Percentiles rank a stretch among this genome's conserved stretches.
Conservation (phyloP, 495 filamentous ascomycete species). For the Aspergillus sclerotiicarbonarius region DNA sequence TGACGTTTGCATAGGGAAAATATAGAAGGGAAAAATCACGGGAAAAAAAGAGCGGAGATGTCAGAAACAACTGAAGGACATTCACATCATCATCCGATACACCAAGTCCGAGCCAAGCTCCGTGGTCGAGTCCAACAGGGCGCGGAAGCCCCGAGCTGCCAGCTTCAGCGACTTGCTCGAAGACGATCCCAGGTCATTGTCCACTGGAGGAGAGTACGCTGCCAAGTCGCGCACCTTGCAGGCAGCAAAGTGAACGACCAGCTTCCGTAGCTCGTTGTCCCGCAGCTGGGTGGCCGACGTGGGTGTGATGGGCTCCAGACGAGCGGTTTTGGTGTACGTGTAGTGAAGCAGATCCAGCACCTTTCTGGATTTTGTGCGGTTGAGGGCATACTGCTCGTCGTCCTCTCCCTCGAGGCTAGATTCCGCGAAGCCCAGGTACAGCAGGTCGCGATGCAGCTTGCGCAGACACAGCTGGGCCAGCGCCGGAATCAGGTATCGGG, state of each 20-base stretch:
- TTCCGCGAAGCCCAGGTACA: slow-evolving; percentile 31
- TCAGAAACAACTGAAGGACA: background rate
- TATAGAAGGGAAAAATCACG: background rate
- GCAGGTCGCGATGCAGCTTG: slow-evolving; percentile 40
- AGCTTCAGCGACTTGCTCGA: slow-evolving; percentile 21
- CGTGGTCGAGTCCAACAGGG: slow-evolving; percentile 38
- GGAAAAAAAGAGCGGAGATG: background rate
- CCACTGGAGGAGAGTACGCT: slow-evolving; percentile 33
- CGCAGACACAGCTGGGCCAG: slow-evolving; percentile 45
- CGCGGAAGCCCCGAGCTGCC: slow-evolving; percentile 32
- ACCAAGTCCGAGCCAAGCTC: slow-evolving; percentile 48
- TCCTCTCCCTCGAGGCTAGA: slow-evolving; percentile 15
- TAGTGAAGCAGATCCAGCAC: slow-evolving; percentile 44
- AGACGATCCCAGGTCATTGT: slow-evolving; percentile 27
- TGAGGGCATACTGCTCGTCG: slow-evolving; percentile 20
- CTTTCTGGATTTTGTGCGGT: slow-evolving; percentile 32
- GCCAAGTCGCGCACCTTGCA: slow-evolving; percentile 46
- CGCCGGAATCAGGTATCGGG: slow-evolving; percentile 43
- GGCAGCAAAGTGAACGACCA: slow-evolving; percentile 45
- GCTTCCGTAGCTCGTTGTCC: slow-evolving; percentile 43
- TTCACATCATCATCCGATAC: slow-evolving; percentile 48
- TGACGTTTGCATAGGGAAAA: background rate
- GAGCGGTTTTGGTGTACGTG: slow-evolving; percentile 42
- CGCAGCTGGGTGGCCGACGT: slow-evolving; percentile 46
- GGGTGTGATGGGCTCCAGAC: slow-evolving; percentile 43